phyloP scores from a whole-genome alignment of 2,329 filamentous ascomycete genomes.

The Trichophyton verrucosum region DNA sequence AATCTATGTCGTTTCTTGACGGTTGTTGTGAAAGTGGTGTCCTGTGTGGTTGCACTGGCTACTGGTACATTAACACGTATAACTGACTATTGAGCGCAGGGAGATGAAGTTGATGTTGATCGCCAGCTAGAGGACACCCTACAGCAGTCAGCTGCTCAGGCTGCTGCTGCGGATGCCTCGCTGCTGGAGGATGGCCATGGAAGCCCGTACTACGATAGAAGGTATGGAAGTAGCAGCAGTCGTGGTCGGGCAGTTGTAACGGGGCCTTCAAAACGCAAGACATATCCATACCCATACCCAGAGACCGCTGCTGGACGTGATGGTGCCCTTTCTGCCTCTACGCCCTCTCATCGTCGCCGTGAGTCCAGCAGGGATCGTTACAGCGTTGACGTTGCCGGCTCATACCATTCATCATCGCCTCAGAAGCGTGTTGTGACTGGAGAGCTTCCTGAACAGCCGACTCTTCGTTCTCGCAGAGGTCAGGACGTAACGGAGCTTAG shows the following conservation, averaged over 20 bases:
- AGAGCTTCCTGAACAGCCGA: neutral
- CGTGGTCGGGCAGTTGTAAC: neutral
- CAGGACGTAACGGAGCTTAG: neutral
- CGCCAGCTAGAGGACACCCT: neutral
- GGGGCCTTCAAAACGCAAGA: slow-evolving; percentile 1
- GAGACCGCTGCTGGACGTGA: neutral
- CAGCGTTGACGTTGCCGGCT: neutral
- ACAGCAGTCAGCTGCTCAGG: neutral
- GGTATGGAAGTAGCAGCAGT: no score
- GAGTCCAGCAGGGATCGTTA: neutral
- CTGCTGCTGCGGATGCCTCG: neutral
- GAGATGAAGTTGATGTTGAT: neutral
- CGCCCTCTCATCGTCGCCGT: neutral
- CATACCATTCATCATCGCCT: neutral
- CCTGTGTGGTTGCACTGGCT: neutral
- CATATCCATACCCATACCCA: neutral
- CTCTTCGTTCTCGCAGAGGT: neutral
- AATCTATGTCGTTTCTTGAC: neutral
- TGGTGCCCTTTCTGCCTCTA: neutral
- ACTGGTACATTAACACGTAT: neutral
- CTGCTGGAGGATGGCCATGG: neutral
- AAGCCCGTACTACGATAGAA: neutral
- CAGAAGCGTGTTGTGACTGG: slow-evolving; percentile 32
- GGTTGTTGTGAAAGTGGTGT: neutral
- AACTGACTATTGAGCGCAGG: neutral